Percentiles rank a stretch among this genome's conserved stretches.
phyloP scores from a whole-genome alignment of 805 yeast species.

The Komagataella pseudopastoris region DNA sequence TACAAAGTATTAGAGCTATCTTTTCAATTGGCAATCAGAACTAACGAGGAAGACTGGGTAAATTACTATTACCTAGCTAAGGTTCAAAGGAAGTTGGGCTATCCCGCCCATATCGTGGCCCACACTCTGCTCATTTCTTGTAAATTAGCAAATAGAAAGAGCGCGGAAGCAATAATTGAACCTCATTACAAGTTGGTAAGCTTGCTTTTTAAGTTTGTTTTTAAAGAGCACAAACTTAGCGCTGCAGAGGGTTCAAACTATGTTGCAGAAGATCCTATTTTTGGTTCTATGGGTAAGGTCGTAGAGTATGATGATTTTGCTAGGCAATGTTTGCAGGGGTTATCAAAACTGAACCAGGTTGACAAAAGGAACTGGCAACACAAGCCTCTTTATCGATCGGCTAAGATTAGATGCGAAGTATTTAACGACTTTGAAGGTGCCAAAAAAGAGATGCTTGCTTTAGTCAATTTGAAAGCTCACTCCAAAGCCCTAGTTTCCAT shows the following conservation, averaged over 20 bases:
- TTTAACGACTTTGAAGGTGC: slow-evolving; percentile 41
- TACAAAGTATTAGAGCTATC: slow-evolving; percentile 24
- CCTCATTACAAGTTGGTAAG: slow-evolving; percentile 64
- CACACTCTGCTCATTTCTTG: slow-evolving; percentile 32
- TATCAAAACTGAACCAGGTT: slow-evolving; percentile 31
- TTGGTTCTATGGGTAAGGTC: slow-evolving; percentile 7
- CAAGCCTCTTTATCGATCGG: slow-evolving; percentile 61
- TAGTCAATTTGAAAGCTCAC: slow-evolving; percentile 53
- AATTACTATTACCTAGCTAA: slow-evolving; percentile 46
- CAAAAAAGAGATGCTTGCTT: slow-evolving; percentile 42
- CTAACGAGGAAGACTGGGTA: slow-evolving; percentile 43
- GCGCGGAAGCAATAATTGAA: slow-evolving; percentile 51
- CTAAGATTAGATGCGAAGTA: slow-evolving; percentile 45
- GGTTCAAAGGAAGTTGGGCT: slow-evolving; percentile 35
- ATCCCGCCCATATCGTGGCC: slow-evolving; percentile 17
- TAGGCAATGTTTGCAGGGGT: slow-evolving; percentile 25
- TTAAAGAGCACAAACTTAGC: slow-evolving; percentile 16
- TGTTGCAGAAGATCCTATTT: slow-evolving; percentile 24
- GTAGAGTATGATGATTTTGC: slow-evolving; percentile 16
- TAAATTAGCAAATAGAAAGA: slow-evolving; percentile 21
- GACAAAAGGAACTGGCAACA: slow-evolving; percentile 94
- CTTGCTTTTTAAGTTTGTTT: slow-evolving; percentile 40
- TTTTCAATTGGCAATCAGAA: slow-evolving; percentile 31
- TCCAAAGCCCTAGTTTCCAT: slow-evolving; percentile 66
- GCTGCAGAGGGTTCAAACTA: slow-evolving; percentile 22